Conservation (phyloP, 768 basidiomycete genomes). For the Mycena maculata region DNA sequence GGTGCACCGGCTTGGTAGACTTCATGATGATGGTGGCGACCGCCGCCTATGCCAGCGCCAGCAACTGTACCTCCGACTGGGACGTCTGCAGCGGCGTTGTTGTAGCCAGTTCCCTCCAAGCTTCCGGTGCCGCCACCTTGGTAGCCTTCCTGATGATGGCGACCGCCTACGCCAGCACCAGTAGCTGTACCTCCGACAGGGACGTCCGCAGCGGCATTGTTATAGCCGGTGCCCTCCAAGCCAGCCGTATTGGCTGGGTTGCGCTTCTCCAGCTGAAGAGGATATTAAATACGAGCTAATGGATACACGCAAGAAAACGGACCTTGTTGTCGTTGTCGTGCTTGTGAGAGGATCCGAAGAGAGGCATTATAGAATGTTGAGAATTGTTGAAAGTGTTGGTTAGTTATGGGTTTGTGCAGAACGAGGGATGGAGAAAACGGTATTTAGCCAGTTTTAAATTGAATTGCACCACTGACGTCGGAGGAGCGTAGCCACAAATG, state of each 20-base stretch:
- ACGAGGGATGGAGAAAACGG: background rate
- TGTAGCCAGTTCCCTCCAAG: slow-evolving; percentile 12
- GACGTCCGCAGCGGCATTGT: background rate
- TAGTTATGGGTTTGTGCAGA: background rate
- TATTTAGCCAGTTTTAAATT: background rate
- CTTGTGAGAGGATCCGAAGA: slow-evolving; percentile 39
- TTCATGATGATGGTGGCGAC: too few relatives aligned
- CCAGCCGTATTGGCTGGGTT: background rate
- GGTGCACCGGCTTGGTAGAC: too few relatives aligned
- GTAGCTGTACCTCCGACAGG: background rate
- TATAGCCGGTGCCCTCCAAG: slow-evolving; percentile 12
- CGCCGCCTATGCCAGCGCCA: too few relatives aligned
- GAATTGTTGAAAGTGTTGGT: background rate
- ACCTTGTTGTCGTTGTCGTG: slow-evolving; percentile 33
- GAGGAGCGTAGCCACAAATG: background rate
- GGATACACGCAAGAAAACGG: background rate
- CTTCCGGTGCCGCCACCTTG: too few relatives aligned
- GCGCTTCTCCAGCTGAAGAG: background rate
- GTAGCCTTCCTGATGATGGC: too few relatives aligned
- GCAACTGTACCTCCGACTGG: background rate
- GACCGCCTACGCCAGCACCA: background rate
- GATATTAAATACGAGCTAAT: background rate
- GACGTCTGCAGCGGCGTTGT: background rate
- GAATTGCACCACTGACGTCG: background rate
- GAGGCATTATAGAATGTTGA: slow-evolving; percentile 40